Evolutionary conservation across 129 eudicot species (phyloP).

Genomic region (Lactuca saligna): DNA sequence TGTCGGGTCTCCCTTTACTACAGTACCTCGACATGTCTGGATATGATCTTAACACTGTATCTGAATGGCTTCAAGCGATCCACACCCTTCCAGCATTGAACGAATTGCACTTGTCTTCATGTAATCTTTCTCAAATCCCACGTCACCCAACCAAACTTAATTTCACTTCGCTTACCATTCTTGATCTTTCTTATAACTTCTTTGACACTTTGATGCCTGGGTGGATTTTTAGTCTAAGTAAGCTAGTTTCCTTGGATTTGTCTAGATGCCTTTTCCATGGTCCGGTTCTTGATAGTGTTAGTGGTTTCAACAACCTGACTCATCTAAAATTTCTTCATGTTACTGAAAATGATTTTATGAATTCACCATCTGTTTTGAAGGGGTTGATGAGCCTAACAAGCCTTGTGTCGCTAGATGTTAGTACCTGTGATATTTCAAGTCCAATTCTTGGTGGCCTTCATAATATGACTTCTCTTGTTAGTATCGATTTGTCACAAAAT

Average conservation of each 20-base stretch:
- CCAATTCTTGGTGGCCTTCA: constrained; percentile 22
- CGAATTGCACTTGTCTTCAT: constrained; percentile 25
- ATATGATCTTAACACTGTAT: constrained; percentile 25
- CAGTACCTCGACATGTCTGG: constrained; percentile 29
- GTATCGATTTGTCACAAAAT: constrained; percentile 24
- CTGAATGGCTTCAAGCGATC: constrained; percentile 38
- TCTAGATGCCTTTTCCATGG: constrained; percentile 27
- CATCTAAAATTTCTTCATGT: constrained; percentile 5
- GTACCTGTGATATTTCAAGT: constrained; percentile 17
- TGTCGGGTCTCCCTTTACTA: constrained; percentile 30
- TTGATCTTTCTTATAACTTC: constrained; percentile 42
- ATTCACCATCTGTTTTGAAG: constrained; percentile 18
- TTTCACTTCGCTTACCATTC: constrained; percentile 18
- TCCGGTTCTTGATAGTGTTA: constrained; percentile 5
- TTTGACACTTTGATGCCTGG: constrained; percentile 26
- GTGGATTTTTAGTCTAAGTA: constrained; percentile 38
- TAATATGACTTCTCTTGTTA: constrained; percentile 34
- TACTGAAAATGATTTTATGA: constrained; percentile 24
- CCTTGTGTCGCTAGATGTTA: constrained; percentile 28
- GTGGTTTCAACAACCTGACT: constrained; percentile 26
- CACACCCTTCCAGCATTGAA: constrained; percentile 34
- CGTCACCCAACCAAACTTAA: not conserved
- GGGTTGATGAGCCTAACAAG: constrained; percentile 18
- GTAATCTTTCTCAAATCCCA: constrained; percentile 25
- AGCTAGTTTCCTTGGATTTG: constrained; percentile 29